Base-by-base conservation (phyloP, 2,329 filamentous ascomycete species). In the Rhinocladiella mackenziei region DNA sequence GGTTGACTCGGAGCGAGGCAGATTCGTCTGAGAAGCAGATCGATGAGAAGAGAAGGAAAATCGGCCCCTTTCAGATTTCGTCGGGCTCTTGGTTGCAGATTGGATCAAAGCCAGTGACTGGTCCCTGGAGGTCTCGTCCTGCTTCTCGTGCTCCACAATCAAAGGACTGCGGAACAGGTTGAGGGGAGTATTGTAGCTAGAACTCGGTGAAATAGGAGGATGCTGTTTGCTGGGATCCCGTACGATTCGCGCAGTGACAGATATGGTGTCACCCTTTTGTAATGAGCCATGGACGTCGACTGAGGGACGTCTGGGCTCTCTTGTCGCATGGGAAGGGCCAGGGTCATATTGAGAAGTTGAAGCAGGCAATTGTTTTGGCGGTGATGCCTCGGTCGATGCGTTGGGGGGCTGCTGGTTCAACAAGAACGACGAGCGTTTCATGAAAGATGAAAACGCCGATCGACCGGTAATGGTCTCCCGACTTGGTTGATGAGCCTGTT, bases 241-340 rank as follows among this genome's bases (percentile, higher is more conserved):
- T 26, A 94, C 71, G 51, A 94, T 94, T 39, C 83, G 80, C 36
- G 89, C 86, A 13, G 85, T 92, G 8, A 95, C 89, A 33, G 89
- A 89, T n/a, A 94, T 80, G 1, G 87, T 89, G 58, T 89, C 86
- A 4, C 51, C 51, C 43, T 56, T 57, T n/a, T 51, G 51, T 17
- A 39, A 19, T 4, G 50, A 26, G 13, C 48, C 28, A n/a, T 45
- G 35, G 19, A 10, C 23, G 22, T 53, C 50, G 8, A 26, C 20
- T 8, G 40, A 45, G 1, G 40, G 32, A 10, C 40, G 45, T 28
- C 39, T 36, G n/a, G 23, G 19, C n/a, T 41, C 43, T 19, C 34
- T 43, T 11, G 28, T 17, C 5, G 43, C 13, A 15, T 8, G 11
- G n/a, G 34, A 35, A 5, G 28, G 14, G 30, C 23, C 28, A 14